These are phyloP conservation scores for Saitozyma sp. DNA, from an alignment of 768 basidiomycete genomes.

Conservation along the genomic window DNA sequence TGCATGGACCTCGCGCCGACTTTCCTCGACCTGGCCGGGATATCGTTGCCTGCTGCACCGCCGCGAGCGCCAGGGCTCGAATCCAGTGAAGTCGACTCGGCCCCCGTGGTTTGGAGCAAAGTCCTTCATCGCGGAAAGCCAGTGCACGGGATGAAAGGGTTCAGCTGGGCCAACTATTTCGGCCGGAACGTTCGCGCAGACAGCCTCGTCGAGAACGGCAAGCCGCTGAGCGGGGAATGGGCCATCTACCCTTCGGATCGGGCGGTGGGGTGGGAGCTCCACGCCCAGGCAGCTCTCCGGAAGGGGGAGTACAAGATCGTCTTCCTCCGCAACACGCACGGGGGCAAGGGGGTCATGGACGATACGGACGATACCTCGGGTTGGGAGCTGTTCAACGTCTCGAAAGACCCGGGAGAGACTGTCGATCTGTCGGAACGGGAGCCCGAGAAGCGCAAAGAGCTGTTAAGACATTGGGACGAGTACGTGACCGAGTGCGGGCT, in stretches of 20 bases:
- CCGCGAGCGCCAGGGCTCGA: background rate
- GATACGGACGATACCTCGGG: slow-evolving; percentile 13
- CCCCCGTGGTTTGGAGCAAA: slow-evolving; percentile 6
- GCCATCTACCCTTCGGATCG: slow-evolving; percentile 22
- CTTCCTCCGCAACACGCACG: slow-evolving; percentile 24
- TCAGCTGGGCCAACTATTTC: slow-evolving; percentile 34
- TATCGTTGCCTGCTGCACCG: background rate
- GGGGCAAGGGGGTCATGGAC: slow-evolving; percentile 38
- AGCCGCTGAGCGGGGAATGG: background rate
- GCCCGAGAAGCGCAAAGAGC: slow-evolving; percentile 19
- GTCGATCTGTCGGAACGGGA: slow-evolving; percentile 15
- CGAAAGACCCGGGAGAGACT: slow-evolving; percentile 15
- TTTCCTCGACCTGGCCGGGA: slow-evolving; percentile 2
- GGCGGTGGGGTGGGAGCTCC: slow-evolving; percentile 8
- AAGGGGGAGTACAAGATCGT: background rate
- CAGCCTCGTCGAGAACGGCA: slow-evolving; percentile 25
- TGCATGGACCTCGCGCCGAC: slow-evolving; percentile 49
- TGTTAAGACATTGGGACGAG: slow-evolving; percentile 16
- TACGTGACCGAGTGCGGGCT: slow-evolving; percentile 6
- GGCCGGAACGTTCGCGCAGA: slow-evolving; percentile 7
- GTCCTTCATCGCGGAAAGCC: slow-evolving; percentile 24
- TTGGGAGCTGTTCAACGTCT: slow-evolving; percentile 39
- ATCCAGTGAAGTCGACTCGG: background rate
- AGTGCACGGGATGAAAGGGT: slow-evolving; percentile 32
- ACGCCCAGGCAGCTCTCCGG: too few relatives aligned